Evolutionary conservation across 208 protist species (phyloP).

Genomic region (Acanthamoeba healyi): DNA sequence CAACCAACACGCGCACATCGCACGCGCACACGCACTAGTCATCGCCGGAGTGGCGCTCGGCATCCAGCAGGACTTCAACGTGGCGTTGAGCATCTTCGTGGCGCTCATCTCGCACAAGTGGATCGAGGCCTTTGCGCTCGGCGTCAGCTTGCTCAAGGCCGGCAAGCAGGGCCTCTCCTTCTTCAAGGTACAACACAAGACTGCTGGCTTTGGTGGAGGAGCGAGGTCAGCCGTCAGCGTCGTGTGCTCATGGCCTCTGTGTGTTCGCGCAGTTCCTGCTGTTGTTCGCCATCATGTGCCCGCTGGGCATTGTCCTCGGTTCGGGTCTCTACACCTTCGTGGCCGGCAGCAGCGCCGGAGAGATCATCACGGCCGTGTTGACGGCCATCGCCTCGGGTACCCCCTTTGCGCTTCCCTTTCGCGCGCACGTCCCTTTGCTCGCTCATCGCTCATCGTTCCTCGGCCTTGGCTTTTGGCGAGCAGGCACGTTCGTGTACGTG

Average conservation of each 20-base stretch:
- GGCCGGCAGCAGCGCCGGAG: neutral
- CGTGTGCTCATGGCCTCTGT: too few relatives aligned
- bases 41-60: constrained; percentile 21
- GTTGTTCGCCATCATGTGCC: constrained; percentile 32
- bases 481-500: constrained; percentile 56
- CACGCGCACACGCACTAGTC: neutral
- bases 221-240: too few relatives aligned
- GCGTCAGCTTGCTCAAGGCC: constrained; percentile 1
- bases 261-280: neutral
- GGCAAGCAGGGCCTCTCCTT: constrained; percentile 8
- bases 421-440: neutral
- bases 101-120: constrained; percentile 65
- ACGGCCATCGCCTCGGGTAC: constrained; percentile 15
- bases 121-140: constrained; percentile 35
- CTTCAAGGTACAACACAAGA: constrained; percentile 1
- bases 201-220: too few relatives aligned
- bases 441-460: neutral
- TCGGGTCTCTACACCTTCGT: neutral
- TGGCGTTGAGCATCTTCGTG: constrained; percentile 36
- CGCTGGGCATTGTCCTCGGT: constrained; percentile 5
- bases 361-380: constrained; percentile 33
- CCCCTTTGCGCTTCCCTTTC: neutral
- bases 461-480: too few relatives aligned
- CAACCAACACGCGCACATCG: neutral
- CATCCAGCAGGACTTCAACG: constrained; percentile 40